Evolutionary conservation across 202 grass and related monocot species (phyloP).

Genomic region (Setaria italica): DNA sequence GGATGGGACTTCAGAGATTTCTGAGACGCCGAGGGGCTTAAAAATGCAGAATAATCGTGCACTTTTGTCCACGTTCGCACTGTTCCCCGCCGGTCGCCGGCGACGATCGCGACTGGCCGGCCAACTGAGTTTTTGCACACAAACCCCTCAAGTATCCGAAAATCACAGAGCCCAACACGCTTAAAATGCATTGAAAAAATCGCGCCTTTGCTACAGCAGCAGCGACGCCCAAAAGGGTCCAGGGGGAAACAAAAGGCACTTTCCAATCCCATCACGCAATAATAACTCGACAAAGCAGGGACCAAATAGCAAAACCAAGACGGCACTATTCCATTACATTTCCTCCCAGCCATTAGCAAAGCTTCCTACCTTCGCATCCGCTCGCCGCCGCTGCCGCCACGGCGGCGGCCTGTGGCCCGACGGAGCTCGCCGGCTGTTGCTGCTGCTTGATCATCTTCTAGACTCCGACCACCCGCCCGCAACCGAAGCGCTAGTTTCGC

Average conservation of each 20-base stretch:
- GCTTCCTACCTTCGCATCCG: conserved; percentile 51
- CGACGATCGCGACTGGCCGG: neutral
- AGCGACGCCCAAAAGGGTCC: neutral
- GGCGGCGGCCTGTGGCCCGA: neutral
- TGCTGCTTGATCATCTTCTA: conserved; percentile 34
- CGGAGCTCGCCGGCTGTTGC: conserved; percentile 23
- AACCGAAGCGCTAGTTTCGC: neutral
- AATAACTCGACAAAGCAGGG: neutral
- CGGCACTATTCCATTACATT: conserved; percentile 31
- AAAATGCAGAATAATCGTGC: conserved; percentile 10
- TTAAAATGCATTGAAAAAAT: neutral
- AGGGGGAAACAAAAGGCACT: neutral
- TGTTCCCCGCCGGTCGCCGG: conserved; percentile 7
- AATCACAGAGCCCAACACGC: neutral
- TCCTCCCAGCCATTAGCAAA: conserved; percentile 9
- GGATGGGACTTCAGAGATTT: neutral
- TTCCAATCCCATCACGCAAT: neutral
- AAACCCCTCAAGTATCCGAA: neutral
- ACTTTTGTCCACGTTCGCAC: conserved; percentile 26
- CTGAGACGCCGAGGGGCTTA: neutral
- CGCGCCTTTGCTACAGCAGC: neutral
- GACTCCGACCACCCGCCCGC: no score
- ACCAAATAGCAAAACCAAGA: neutral
- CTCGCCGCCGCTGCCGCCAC: neutral
- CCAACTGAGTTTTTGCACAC: neutral